A percentile compares a stretch with the other conserved stretches of the same genome.
phyloP scores from a whole-genome alignment of 164 flowering plant species.

The Vitis vinifera region ASM3070453v1 NC_081812.1:5993501-5994000 shows the following conservation, averaged over 20 bases:
- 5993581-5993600: too few species aligned
- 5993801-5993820: conserved; percentile 88
- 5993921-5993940: too few species aligned
- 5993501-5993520: too few species aligned
- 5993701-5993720: background rate
- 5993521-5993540: too few species aligned
- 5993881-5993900: conserved; percentile 25
- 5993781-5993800: conserved; percentile 91
- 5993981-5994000: conserved; percentile 7
- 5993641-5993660: too few species aligned
- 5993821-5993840: conserved; percentile 85
- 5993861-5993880: conserved; percentile 94
- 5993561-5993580: too few species aligned
- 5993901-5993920: background rate
- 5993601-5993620: too few species aligned
- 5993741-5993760: conserved; percentile 15
- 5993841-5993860: conserved; percentile 96
- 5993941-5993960: too few species aligned
- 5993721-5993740: background rate
- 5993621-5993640: too few species aligned
- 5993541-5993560: too few species aligned
- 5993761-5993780: conserved; percentile 67
- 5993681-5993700: too few species aligned
- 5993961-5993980: background rate
- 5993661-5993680: too few species aligned